These are phyloP conservation scores for Paraphaeosphaeria minitans DNA, from an alignment of 2,329 filamentous ascomycete genomes.

Conservation along the genomic window DNA sequence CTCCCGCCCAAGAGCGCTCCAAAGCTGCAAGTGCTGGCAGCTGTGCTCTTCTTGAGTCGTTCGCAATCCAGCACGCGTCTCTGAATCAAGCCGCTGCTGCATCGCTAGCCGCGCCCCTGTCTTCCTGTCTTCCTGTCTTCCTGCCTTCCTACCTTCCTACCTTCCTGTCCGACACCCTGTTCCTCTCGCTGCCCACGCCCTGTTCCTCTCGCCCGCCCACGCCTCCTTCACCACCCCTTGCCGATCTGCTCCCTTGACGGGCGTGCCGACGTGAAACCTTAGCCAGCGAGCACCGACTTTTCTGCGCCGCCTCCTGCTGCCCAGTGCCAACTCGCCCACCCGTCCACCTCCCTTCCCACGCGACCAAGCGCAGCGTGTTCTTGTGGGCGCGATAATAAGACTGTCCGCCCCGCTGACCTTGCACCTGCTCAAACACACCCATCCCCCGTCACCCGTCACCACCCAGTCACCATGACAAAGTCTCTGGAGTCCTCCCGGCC, in stretches of 20 bases:
- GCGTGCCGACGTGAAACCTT: conserved; percentile 22
- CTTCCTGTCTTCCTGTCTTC: too few species aligned
- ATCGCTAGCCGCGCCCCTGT: neutral
- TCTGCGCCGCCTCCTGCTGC: conserved; percentile 12
- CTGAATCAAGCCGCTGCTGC: neutral
- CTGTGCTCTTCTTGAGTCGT: too few species aligned
- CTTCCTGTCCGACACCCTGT: neutral
- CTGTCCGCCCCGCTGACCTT: conserved; percentile 7
- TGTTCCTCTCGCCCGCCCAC: neutral
- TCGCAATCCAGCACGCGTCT: neutral
- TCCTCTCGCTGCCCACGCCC: neutral
- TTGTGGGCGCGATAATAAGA: conserved; percentile 9
- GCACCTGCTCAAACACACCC: conserved; percentile 15
- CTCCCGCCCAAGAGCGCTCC: neutral
- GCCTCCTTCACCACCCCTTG: conserved; percentile 18
- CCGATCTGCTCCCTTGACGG: conserved; percentile 21
- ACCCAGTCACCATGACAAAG: conserved; percentile 40
- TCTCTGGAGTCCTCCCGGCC: conserved; percentile 48
- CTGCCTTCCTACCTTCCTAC: too few species aligned
- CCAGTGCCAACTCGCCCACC: neutral
- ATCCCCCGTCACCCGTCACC: conserved; percentile 5
- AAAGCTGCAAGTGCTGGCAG: too few species aligned
- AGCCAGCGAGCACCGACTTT: conserved; percentile 15
- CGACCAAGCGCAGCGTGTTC: neutral
- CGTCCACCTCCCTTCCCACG: neutral